Evolutionary conservation across 176 grass and related monocot genomes (phyloP).

Genomic region (Zizania latifolia): DNA sequence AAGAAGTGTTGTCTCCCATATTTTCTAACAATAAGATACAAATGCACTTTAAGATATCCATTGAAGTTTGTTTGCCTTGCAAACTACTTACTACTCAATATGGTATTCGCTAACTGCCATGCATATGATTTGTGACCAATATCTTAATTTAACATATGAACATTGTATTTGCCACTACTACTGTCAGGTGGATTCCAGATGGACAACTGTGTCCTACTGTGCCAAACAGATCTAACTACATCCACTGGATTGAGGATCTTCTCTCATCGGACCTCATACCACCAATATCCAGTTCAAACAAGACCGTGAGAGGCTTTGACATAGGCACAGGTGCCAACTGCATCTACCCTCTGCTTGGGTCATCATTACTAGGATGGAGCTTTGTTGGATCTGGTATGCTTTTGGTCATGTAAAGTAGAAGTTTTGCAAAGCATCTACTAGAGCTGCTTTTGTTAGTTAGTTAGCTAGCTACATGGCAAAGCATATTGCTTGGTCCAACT

Average conservation of each 20-base stretch:
- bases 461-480: conserved; percentile 1
- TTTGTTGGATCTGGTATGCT: conserved; percentile 80
- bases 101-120: not conserved
- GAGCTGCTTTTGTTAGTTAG: not conserved
- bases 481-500: not conserved
- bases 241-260: conserved; percentile 96
- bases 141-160: not conserved
- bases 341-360: conserved; percentile 92
- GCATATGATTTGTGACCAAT: not conserved
- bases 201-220: conserved; percentile 79
- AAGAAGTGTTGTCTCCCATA: not conserved
- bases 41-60: not conserved
- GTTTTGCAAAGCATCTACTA: not conserved
- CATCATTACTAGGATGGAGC: conserved; percentile 74
- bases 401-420: not conserved
- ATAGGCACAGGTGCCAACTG: conserved; percentile 91
- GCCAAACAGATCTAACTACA: conserved; percentile 92
- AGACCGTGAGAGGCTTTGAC: conserved; percentile 66
- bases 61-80: not conserved
- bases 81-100: not conserved
- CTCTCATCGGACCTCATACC: conserved; percentile 68
- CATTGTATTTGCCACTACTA: not conserved
- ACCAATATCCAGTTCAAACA: conserved; percentile 32
- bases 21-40: not conserved
- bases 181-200: conserved; percentile 90